Evolutionary conservation across 768 basidiomycete genomes (phyloP), one percentile per base, ranked within the genome.

Genomic region (Polyporus arcularius): DNA sequence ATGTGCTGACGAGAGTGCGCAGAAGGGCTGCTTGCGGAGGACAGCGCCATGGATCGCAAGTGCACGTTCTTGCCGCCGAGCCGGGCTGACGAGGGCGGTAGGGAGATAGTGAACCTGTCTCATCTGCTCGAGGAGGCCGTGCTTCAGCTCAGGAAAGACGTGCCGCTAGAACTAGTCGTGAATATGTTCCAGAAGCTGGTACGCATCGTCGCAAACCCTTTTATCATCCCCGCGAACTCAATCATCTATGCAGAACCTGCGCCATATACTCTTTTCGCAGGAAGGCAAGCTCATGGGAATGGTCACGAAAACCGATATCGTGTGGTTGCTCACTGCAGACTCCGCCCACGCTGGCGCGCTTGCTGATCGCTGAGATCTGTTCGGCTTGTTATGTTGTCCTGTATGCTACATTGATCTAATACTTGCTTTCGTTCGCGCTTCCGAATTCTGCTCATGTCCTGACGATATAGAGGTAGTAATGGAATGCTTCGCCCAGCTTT

Each of bases 391-490:
- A 1, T 35, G 35, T 6, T 35, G 35, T 35, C 11, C 35, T 35
- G 11, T 11, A 35, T 35, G 21, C 21, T 26, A 26, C 21, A 26
- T 26, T 26, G 35, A 35, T 35, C 7, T 35, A 7, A 35, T 35
- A 7, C 35, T 35, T 35, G 35, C 35, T 35, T 35, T 35, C 35
- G 35, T 35, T 1, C 11, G 7, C 11, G 35, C 35, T 35, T 11
- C 7, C 1, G 35, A 35, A 35, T 35, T 1, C 53, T 12, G 40
- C 5, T 60, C 26, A 64, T 40, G 62, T 60, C 64, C 80, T 80
- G 64, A 90, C 63, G 64, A 86, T 82, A 70, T 93, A 92, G 64
- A 93, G 74, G 69, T 89, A 92, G 72, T 94, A 93, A 75, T 93
- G 92, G 69, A 93, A 92, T 9, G 83, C 82, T 49, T 92, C 90